These are phyloP conservation scores for Brassica incana DNA, from an alignment of 345 rosid genomes.

Conservation along the genomic window DNA sequence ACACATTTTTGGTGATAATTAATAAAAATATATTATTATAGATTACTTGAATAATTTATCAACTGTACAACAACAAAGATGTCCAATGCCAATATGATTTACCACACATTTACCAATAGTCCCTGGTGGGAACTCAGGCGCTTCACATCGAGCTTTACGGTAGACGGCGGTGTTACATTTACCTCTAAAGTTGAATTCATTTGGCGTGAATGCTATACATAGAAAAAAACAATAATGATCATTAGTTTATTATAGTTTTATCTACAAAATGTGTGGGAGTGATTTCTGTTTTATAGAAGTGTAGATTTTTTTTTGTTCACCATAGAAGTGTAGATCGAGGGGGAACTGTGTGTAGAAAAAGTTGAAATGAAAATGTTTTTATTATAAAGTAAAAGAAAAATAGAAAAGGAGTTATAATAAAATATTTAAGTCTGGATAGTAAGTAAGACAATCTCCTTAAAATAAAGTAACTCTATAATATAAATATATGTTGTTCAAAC, in stretches of 20 bases:
- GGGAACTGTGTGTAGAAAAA: not conserved
- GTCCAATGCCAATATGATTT: not conserved
- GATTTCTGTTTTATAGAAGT: not conserved
- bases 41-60: not conserved
- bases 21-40: not conserved
- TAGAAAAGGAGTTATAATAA: not conserved
- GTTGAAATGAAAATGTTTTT: not conserved
- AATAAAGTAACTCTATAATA: no score
- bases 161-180: not conserved
- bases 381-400: not conserved
- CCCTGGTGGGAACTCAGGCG: not conserved
- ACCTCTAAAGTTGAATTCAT: not conserved
- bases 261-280: not conserved
- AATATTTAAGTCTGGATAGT: not conserved
- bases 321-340: not conserved
- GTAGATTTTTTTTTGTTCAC: not conserved
- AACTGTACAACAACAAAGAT: not conserved
- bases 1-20: not conserved
- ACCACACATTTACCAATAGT: not conserved
- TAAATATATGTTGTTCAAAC: no score
- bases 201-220: not conserved
- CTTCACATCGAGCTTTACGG: not conserved
- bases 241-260: not conserved
- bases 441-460: not conserved
- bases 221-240: not conserved